Evolutionary conservation across 1,284 basidiomycete genomes (phyloP).

Genomic region (Apiotrichum veenhuisii): DNA sequence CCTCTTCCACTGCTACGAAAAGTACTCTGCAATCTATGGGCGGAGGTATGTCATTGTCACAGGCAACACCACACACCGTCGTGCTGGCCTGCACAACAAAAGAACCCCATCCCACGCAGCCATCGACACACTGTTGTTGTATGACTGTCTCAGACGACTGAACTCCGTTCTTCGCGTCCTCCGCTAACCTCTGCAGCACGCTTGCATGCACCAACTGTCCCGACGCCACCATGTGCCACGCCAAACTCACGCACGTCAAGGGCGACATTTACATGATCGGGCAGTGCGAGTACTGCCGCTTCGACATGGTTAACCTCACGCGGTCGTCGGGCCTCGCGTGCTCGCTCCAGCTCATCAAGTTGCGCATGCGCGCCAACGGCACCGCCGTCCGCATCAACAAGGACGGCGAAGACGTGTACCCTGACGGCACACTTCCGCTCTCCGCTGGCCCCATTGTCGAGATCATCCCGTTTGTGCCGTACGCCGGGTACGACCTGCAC

Average conservation of each 20-base stretch:
- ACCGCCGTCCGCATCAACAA: not conserved
- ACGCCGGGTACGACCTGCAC: not conserved
- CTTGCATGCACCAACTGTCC: not conserved
- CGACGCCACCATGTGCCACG: not conserved
- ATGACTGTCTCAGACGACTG: no score
- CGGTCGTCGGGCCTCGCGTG: not conserved
- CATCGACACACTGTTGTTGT: no score
- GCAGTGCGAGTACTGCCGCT: slow-evolving; percentile 2
- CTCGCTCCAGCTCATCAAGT: not conserved
- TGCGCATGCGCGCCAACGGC: not conserved
- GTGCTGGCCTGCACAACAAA: no score
- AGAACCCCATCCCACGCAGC: no score
- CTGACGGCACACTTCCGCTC: not conserved
- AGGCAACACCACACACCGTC: no score
- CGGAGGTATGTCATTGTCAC: not conserved
- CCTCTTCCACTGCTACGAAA: slow-evolving; percentile 2
- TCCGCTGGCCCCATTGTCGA: not conserved
- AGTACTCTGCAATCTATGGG: not conserved
- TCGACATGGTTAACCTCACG: not conserved
- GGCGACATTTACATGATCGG: not conserved
- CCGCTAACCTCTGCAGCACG: not conserved
- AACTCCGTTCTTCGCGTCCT: not conserved
- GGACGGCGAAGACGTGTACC: not conserved
- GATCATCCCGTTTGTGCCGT: not conserved
- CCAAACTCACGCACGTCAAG: slow-evolving; percentile 1